Conservation (phyloP, 2,329 filamentous ascomycete genomes). For the Sclerotinia nivalis region DNA sequence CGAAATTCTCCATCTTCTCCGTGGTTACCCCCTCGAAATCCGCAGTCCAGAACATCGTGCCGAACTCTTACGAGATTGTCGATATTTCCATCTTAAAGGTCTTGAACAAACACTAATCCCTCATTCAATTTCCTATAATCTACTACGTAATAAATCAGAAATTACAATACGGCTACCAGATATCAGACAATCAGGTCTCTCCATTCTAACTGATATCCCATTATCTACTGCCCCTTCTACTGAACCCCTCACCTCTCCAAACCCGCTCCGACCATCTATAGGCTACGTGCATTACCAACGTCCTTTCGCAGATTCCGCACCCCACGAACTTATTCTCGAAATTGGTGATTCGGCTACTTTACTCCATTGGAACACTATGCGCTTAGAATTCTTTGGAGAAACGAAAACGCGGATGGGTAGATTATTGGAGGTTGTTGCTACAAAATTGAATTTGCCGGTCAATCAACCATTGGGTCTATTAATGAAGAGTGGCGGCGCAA, state of each 20-base stretch:
- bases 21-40: constrained; percentile 81
- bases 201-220: constrained; percentile 55
- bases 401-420: constrained; percentile 69
- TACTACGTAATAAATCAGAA: constrained; percentile 66
- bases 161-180: constrained; percentile 81
- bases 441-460: constrained; percentile 70
- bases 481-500: constrained; percentile 64
- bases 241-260: constrained; percentile 28
- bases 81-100: constrained; percentile 91
- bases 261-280: constrained; percentile 30
- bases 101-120: constrained; percentile 85
- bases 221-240: constrained; percentile 36
- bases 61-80: constrained; percentile 78
- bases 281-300: constrained; percentile 77
- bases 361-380: constrained; percentile 46
- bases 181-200: constrained; percentile 82
- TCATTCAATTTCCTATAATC: constrained; percentile 74
- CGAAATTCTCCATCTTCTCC: constrained; percentile 77
- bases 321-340: constrained; percentile 77
- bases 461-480: constrained; percentile 64
- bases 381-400: constrained; percentile 68
- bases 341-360: constrained; percentile 63
- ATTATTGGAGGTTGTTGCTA: constrained; percentile 77
- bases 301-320: constrained; percentile 77
- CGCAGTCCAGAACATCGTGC: constrained; percentile 73